phyloP scores from a whole-genome alignment of 768 basidiomycete genomes.

The Mycena crocata region DNA sequence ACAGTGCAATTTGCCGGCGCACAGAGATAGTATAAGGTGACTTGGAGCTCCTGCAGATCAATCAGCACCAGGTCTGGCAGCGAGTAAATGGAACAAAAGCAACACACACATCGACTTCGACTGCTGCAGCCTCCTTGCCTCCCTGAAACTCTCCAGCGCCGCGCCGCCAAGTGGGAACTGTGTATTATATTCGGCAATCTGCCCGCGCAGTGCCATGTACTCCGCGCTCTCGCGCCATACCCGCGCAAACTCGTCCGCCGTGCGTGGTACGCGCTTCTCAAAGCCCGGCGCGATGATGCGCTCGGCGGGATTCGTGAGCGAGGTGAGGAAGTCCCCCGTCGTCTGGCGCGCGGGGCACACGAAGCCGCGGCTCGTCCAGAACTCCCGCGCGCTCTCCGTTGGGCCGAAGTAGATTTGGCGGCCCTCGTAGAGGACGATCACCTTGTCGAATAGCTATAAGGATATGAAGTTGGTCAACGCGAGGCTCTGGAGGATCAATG shows the following conservation, averaged over 20 bases:
- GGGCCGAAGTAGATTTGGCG: constrained; percentile 61
- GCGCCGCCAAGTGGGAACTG: constrained; percentile 42
- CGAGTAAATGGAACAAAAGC: too few species aligned
- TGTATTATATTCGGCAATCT: constrained; percentile 48
- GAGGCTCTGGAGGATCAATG: not conserved
- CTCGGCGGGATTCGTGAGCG: constrained; percentile 53
- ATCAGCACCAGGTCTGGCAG: too few species aligned
- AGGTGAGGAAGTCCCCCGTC: constrained; percentile 60
- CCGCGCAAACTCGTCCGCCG: constrained; percentile 55
- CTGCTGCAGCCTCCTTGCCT: constrained; percentile 45
- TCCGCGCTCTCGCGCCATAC: constrained; percentile 50
- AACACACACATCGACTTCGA: too few species aligned
- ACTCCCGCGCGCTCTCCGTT: constrained; percentile 51
- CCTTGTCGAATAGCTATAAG: constrained; percentile 55
- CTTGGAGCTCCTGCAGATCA: constrained; percentile 35
- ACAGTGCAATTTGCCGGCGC: constrained; percentile 56
- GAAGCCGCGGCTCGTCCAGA: constrained; percentile 61
- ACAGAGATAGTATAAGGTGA: constrained; percentile 59
- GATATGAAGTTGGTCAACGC: not conserved
- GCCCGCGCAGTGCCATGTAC: constrained; percentile 39
- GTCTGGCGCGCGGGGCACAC: constrained; percentile 56
- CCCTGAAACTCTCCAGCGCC: constrained; percentile 45
- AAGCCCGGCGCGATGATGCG: constrained; percentile 47
- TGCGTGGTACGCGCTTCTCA: constrained; percentile 52
- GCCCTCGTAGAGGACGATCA: constrained; percentile 59